phyloP scores from a whole-genome alignment of 306 rosid genomes.

The Trichosanthes truncata region DNA sequence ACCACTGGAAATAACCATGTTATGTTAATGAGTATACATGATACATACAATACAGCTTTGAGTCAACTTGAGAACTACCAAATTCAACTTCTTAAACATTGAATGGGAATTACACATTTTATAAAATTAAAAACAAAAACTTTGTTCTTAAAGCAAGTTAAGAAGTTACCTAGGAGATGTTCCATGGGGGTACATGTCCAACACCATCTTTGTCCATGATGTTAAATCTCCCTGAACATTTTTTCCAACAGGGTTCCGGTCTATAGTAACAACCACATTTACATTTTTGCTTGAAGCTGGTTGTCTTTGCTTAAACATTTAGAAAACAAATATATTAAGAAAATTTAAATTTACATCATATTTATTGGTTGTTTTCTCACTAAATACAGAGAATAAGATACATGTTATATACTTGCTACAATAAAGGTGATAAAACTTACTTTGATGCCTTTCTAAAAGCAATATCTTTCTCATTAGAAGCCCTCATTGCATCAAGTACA shows the following conservation, averaged over 20 bases:
- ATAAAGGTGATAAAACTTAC: conserved; percentile 35
- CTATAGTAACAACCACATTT: conserved; percentile 36
- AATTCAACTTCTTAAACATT: not conserved
- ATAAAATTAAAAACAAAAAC: not conserved
- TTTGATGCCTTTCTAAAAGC: conserved; percentile 37
- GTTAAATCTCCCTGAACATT: conserved; percentile 32
- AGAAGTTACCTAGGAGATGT: conserved; percentile 41
- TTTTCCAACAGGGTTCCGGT: conserved; percentile 35
- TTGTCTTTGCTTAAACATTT: conserved; percentile 85
- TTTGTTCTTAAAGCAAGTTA: not conserved
- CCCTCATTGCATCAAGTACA: conserved; percentile 59
- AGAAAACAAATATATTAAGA: conserved; percentile 21
- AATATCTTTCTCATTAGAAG: conserved; percentile 38
- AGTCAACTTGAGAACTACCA: not conserved
- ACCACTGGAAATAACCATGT: not conserved
- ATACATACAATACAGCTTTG: not conserved
- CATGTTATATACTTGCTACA: not conserved
- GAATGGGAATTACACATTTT: not conserved
- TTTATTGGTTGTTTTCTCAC: not conserved
- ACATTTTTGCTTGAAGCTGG: conserved; percentile 76
- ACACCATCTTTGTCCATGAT: conserved; percentile 66
- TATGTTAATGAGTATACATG: not conserved
- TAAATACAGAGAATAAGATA: not conserved
- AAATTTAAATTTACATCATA: conserved; percentile 13
- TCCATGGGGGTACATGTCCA: conserved; percentile 58